phyloP scores from a whole-genome alignment of 2,329 filamentous ascomycete species.

The Purpureocillium lavendulum region DNA sequence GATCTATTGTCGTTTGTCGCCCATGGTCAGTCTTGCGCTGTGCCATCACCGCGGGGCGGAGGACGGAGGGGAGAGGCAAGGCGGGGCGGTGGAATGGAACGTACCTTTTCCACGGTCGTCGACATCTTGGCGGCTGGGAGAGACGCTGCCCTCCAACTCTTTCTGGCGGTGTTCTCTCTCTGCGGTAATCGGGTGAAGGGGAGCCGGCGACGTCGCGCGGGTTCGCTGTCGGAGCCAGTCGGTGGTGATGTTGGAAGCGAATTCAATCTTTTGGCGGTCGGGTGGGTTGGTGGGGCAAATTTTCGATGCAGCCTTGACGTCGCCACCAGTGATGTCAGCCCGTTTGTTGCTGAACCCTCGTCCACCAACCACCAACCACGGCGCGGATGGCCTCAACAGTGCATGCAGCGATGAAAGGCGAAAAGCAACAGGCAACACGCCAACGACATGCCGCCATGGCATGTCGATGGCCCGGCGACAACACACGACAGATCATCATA shows the following conservation, averaged over 20 bases:
- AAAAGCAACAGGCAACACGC: no score
- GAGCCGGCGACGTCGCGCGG: neutral
- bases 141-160: neutral
- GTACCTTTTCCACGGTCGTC: slow-evolving; percentile 93
- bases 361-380: neutral
- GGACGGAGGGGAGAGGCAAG: no score
- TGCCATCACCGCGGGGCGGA: neutral
- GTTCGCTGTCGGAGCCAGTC: slow-evolving; percentile 4
- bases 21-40: slow-evolving; percentile 22
- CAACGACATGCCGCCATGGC: no score
- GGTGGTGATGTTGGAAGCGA: slow-evolving; percentile 2
- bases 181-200: neutral
- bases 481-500: no score
- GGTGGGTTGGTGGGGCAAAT: slow-evolving; percentile 30
- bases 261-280: slow-evolving; percentile 8
- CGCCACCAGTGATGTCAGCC: no score
- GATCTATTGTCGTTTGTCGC: slow-evolving; percentile 66
- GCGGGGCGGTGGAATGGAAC: slow-evolving; percentile 14
- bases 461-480: no score
- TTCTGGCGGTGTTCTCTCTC: neutral
- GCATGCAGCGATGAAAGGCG: no score
- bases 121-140: slow-evolving; percentile 59
- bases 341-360: neutral
- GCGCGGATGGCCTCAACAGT: no score
- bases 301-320: slow-evolving; percentile 20